A percentile compares a stretch with the other conserved stretches of the same genome.
phyloP scores from a whole-genome alignment of 73 alveolate genomes.

The Paramecium pentaurelia region DNA sequence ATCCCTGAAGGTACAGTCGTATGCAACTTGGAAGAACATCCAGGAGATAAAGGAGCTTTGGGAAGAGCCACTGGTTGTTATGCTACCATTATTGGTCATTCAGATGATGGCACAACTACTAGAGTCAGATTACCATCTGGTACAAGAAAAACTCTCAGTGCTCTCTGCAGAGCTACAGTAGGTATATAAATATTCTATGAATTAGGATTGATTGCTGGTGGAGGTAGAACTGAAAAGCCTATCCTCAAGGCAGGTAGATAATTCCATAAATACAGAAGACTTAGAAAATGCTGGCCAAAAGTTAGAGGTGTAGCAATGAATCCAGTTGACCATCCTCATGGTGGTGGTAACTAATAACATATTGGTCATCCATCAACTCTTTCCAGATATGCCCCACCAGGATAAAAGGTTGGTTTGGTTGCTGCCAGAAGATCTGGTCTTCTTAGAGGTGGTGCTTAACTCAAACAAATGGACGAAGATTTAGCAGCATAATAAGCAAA shows the following conservation, averaged over 20 bases:
- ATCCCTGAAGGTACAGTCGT: constrained; percentile 97
- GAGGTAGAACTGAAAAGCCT: constrained; percentile 98
- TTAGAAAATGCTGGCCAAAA: constrained; percentile 94
- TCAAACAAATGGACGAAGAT: constrained; percentile 39
- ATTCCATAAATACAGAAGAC: constrained; percentile 90
- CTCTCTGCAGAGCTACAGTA: constrained; percentile 92
- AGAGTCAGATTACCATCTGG: constrained; percentile 93
- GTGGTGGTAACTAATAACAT: constrained; percentile 93
- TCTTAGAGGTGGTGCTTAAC: constrained; percentile 77
- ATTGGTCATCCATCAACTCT: constrained; percentile 88
- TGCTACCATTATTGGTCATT: constrained; percentile 91
- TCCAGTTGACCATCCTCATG: constrained; percentile 98
- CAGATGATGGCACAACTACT: constrained; percentile 85
- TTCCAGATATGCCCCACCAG: constrained; percentile 82
- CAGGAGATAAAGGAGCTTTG: constrained; percentile 94
- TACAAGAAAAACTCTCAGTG: constrained; percentile 84
- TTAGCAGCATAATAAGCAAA: neutral
- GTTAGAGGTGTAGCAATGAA: constrained; percentile 97
- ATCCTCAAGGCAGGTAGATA: constrained; percentile 93
- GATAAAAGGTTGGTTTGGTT: constrained; percentile 86
- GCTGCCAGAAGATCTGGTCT: constrained; percentile 94
- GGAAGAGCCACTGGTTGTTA: constrained; percentile 95
- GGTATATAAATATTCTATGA: constrained; percentile 46
- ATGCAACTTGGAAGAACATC: constrained; percentile 87
- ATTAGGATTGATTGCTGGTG: constrained; percentile 86